These are phyloP conservation scores for Fraxinus excelsior DNA, from an alignment of 257 asterid genomes.

Conservation along the genomic window DNA sequence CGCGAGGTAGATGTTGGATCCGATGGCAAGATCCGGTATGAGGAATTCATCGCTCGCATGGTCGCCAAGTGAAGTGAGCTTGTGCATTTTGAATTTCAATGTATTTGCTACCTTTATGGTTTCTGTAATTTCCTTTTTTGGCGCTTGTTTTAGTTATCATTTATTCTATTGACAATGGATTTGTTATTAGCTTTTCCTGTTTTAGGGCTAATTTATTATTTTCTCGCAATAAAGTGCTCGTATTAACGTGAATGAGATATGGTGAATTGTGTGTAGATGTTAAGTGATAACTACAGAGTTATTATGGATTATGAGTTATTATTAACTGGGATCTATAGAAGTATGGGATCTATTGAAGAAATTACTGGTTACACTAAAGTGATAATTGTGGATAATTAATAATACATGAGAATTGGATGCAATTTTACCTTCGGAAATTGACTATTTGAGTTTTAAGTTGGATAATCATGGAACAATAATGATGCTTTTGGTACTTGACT, in stretches of 20 bases:
- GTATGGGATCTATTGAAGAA: not conserved
- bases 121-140: not conserved
- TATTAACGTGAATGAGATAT: conserved; percentile 5
- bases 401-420: not conserved
- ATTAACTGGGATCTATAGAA: not conserved
- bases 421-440: not conserved
- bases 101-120: not conserved
- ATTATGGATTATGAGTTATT: not conserved
- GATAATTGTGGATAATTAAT: not conserved
- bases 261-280: not conserved
- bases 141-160: not conserved
- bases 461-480: not conserved
- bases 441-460: not conserved
- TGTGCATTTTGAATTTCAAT: conserved; percentile 20
- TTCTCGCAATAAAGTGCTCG: conserved; percentile 11
- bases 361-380: not conserved
- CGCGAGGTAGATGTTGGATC: conserved; percentile 97
- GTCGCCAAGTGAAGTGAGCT: conserved; percentile 66
- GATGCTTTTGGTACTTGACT: not conserved
- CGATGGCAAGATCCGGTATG: conserved; percentile 90
- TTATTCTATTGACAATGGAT: conserved; percentile 7
- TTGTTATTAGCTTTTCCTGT: not conserved
- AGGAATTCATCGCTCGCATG: conserved; percentile 92
- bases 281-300: conserved; percentile 1
- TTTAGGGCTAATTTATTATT: not conserved